These are phyloP conservation scores for Stephanodiscus minutulus DNA, from an alignment of 108 stramenopile genomes.

Conservation along the genomic window DNA sequence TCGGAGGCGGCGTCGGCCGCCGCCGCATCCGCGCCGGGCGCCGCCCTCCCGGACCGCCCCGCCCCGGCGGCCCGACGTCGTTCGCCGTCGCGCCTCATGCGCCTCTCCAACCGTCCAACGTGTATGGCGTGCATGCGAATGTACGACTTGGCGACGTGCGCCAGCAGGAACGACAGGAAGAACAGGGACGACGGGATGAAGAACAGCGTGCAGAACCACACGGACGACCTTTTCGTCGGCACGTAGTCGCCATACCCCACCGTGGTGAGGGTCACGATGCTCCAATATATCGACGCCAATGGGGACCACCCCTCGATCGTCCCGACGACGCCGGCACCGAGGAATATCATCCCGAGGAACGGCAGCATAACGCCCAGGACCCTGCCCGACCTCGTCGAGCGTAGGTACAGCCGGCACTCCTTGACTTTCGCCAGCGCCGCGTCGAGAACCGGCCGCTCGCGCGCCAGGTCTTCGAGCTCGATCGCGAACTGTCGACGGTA, in stretches of 20 bases:
- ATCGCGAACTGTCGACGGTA: constrained; percentile 37
- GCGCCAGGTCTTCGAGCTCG: constrained; percentile 42
- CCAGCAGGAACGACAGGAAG: constrained; percentile 79
- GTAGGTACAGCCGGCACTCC: constrained; percentile 53
- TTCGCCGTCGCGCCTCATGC: constrained; percentile 60
- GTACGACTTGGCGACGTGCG: constrained; percentile 81
- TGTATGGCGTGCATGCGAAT: constrained; percentile 77
- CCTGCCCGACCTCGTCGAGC: constrained; percentile 62
- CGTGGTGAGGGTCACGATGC: constrained; percentile 81
- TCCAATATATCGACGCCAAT: constrained; percentile 80
- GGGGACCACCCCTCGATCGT: constrained; percentile 82
- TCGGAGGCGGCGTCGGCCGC: too few species aligned
- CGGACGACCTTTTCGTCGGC: constrained; percentile 63
- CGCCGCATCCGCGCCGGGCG: constrained; percentile 18
- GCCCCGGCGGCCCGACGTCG: constrained; percentile 52
- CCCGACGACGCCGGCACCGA: constrained; percentile 78
- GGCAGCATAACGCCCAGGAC: constrained; percentile 74
- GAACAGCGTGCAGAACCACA: constrained; percentile 77
- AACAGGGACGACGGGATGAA: constrained; percentile 83
- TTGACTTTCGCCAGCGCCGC: constrained; percentile 35
- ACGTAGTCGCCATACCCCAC: constrained; percentile 79
- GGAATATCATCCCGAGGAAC: constrained; percentile 69
- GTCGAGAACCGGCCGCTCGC: constrained; percentile 38
- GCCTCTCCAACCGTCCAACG: constrained; percentile 68
- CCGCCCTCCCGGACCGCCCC: constrained; percentile 43